Conservation (phyloP, 768 basidiomycete species). For the Termitomyces sp. region DNA sequence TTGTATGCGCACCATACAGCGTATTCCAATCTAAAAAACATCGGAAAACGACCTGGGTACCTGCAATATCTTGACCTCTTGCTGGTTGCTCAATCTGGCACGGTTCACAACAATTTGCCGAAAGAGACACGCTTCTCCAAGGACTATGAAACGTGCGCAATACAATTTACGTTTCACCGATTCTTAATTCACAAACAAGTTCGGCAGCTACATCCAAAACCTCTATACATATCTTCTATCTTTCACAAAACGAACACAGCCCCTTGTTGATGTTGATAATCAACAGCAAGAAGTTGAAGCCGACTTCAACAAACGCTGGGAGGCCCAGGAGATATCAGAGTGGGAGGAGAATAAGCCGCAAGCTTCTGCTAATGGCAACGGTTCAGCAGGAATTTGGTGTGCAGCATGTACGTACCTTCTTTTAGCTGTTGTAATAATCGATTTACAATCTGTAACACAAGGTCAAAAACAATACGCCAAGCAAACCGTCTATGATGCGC, state of each 20-base stretch:
- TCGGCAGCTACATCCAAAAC: constrained; percentile 73
- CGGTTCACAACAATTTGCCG: constrained; percentile 67
- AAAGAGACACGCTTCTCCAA: constrained; percentile 67
- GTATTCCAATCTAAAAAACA: constrained; percentile 87
- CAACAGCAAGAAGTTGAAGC: constrained; percentile 61
- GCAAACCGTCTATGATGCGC: constrained; percentile 97
- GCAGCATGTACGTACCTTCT: constrained; percentile 68
- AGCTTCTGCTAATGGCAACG: constrained; percentile 41
- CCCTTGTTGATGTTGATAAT: constrained; percentile 72
- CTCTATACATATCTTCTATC: constrained; percentile 84
- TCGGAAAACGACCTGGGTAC: constrained; percentile 83
- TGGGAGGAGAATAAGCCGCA: constrained; percentile 63
- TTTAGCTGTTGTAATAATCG: constrained; percentile 1
- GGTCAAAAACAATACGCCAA: constrained; percentile 96
- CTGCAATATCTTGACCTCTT: constrained; percentile 91
- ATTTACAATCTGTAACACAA: constrained; percentile 28
- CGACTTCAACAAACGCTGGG: constrained; percentile 83
- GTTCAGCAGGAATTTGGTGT: constrained; percentile 83
- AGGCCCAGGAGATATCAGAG: constrained; percentile 65
- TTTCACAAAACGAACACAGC: constrained; percentile 82
- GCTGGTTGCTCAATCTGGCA: constrained; percentile 57
- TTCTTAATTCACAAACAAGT: constrained; percentile 8
- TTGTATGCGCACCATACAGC: constrained; percentile 84
- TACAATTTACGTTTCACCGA: constrained; percentile 1
- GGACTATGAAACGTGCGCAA: constrained; percentile 75